Evolutionary conservation across 768 basidiomycete genomes (phyloP).

Genomic region (Lentinula guzmanii): DNA sequence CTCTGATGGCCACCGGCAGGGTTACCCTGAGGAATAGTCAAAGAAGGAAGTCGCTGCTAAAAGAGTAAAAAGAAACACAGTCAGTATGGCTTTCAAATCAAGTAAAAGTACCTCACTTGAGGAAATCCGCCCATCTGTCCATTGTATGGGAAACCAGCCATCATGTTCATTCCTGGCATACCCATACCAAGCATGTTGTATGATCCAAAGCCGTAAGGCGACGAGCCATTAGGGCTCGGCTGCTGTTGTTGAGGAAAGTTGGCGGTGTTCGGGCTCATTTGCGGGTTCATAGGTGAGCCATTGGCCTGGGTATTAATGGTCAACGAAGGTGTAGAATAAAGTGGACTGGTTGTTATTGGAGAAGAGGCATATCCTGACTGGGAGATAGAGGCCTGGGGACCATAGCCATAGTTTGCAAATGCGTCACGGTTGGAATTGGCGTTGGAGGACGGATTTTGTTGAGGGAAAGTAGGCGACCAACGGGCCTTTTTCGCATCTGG

Average conservation of each 20-base stretch:
- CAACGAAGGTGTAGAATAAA: slow-evolving; percentile 71
- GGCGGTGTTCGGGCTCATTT: slow-evolving; percentile 68
- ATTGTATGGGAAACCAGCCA: slow-evolving; percentile 67
- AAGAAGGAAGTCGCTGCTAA: slow-evolving; percentile 57
- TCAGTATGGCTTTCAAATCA: not conserved
- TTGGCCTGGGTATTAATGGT: slow-evolving; percentile 59
- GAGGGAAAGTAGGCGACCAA: slow-evolving; percentile 66
- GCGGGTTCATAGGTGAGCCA: slow-evolving; percentile 41
- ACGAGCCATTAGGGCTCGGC: slow-evolving; percentile 38
- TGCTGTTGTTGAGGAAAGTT: slow-evolving; percentile 50
- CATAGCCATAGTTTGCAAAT: slow-evolving; percentile 86
- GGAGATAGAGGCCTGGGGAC: slow-evolving; percentile 60
- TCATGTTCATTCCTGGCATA: slow-evolving; percentile 66
- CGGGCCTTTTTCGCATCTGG: slow-evolving; percentile 88
- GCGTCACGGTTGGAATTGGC: slow-evolving; percentile 50
- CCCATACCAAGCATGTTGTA: slow-evolving; percentile 83
- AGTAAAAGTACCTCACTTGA: slow-evolving; percentile 37
- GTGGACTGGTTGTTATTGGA: slow-evolving; percentile 44
- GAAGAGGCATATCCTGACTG: slow-evolving; percentile 50
- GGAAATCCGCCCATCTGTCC: slow-evolving; percentile 66
- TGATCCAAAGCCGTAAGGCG: slow-evolving; percentile 54
- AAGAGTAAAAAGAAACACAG: not conserved
- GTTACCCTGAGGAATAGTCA: slow-evolving; percentile 49
- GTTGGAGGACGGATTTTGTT: slow-evolving; percentile 26
- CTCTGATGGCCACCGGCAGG: slow-evolving; percentile 49